Percentiles rank a stretch among this genome's conserved stretches.
Conservation (phyloP, 139 green algal genomes). For the Chlamydomonas incerta region DNA sequence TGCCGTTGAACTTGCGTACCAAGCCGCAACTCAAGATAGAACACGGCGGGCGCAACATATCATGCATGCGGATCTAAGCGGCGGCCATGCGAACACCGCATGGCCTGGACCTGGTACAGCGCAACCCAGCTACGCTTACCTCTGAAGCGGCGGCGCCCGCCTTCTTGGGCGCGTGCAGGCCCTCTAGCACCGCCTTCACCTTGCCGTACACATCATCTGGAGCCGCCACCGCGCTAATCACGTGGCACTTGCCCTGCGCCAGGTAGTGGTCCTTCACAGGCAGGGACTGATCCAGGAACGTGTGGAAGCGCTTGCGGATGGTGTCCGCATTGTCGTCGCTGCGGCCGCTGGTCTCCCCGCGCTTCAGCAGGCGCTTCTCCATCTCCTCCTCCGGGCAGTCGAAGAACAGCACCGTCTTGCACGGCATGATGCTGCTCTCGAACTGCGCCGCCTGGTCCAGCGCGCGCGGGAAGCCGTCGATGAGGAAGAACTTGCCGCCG, state of each 20-base stretch:
- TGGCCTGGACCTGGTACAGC: too few relatives aligned
- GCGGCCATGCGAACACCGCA: too few relatives aligned
- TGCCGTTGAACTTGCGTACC: background rate
- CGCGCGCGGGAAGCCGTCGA: slow-evolving; percentile 93
- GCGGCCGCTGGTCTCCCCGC: slow-evolving; percentile 88
- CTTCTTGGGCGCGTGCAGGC: slow-evolving; percentile 10
- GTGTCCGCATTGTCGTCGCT: slow-evolving; percentile 96
- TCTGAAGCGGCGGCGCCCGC: too few relatives aligned
- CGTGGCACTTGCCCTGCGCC: slow-evolving; percentile 67
- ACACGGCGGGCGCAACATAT: too few relatives aligned
- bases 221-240: slow-evolving; percentile 6
- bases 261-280: slow-evolving; percentile 90
- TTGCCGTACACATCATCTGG: slow-evolving; percentile 25
- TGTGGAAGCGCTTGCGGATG: slow-evolving; percentile 96
- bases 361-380: slow-evolving; percentile 87
- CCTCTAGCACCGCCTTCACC: slow-evolving; percentile 28
- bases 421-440: slow-evolving; percentile 65
- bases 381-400: slow-evolving; percentile 78
- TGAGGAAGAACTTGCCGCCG: slow-evolving; percentile 82
- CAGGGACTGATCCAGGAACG: slow-evolving; percentile 86
- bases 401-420: slow-evolving; percentile 55
- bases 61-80: too few relatives aligned
- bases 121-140: too few relatives aligned
- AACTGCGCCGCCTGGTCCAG: slow-evolving; percentile 84
- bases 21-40: too few relatives aligned